These are phyloP conservation scores for Chlamydomonas sphaeroides DNA, from an alignment of 139 green algal species.

Conservation along the genomic window DNA sequence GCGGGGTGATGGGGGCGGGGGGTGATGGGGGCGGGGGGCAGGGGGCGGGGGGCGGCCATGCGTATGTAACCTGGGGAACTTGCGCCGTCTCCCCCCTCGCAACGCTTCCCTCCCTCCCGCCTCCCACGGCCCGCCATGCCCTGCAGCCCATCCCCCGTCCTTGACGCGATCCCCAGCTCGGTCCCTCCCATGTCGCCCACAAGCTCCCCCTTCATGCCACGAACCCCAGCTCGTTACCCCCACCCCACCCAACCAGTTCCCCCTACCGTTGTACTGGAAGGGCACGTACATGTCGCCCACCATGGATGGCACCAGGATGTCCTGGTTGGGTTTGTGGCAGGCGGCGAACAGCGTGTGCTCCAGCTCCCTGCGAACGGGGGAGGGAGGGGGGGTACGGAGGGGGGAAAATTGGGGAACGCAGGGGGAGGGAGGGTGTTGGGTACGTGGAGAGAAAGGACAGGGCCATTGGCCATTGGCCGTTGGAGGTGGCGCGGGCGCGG, in stretches of 20 bases:
- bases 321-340: constrained; percentile 26
- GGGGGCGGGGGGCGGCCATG: no score
- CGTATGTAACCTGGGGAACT: no score
- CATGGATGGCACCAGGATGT: constrained; percentile 12
- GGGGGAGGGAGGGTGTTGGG: background rate
- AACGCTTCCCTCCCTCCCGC: no score
- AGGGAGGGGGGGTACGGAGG: background rate
- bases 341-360: constrained; percentile 1
- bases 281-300: background rate
- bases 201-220: background rate
- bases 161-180: background rate
- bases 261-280: constrained; percentile 11
- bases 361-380: background rate
- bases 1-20: no score
- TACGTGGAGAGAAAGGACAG: background rate
- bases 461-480: no score
- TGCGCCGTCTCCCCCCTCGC: no score
- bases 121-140: no score
- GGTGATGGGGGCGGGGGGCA: no score
- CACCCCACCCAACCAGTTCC: background rate
- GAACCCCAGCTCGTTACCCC: background rate
- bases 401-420: no score
- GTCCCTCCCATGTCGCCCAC: no score
- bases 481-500: no score
- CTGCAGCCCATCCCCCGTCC: no score